Base-by-base conservation (phyloP, 805 yeast genomes). In the Metschnikowia colocasiae region DNA sequence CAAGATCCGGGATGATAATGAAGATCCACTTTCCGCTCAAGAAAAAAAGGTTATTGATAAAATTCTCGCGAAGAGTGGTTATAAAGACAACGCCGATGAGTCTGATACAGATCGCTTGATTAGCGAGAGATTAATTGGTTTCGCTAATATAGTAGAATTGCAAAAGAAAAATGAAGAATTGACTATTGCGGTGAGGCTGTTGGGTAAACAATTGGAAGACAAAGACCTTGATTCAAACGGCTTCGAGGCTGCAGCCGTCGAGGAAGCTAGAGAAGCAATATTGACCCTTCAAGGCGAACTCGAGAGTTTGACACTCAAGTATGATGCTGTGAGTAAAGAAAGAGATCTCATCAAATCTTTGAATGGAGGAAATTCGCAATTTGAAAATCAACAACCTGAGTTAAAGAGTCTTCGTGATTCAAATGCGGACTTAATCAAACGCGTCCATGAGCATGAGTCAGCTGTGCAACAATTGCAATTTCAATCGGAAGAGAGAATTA, bases 161-260 rank as follows among this genome's bases (percentile, higher is more conserved):
- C 87, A 88, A 57, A 68, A 76, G 43, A 86, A 82, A 63, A 92
- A 92, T 59, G 80, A 83, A 54, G 86, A 88, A 44, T 72, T 92
- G 23, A 65, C 90, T 30, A 68, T 73, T 31, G 80, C 86, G 2
- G 80, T 87, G 1, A 76, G 98, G 52, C 79, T 79, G 43, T 69
- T 92, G 15, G 95, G 92, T 9, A 72, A 76, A 33, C 80, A 82
- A 57, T 68, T 91, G 46, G 97, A 91, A 59, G 65, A 61, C 5
- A 78, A 80, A 42, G 95, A 87, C 55, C 60, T 62, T 29, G 70
- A 68, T 50, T 48, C 65, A 23, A 65, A 65, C 43, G 65, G 61
- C 10, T 49, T 76, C 19, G 82, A 79, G 53, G 70, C 73, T 18
- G 65, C 68, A 3, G 81, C 80, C 0, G 70, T 79, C 15, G 74